Percentiles rank a stretch among this genome's conserved stretches.
phyloP scores from a whole-genome alignment of 2,329 filamentous ascomycete species.

The Elsinoe perseae region DNA sequence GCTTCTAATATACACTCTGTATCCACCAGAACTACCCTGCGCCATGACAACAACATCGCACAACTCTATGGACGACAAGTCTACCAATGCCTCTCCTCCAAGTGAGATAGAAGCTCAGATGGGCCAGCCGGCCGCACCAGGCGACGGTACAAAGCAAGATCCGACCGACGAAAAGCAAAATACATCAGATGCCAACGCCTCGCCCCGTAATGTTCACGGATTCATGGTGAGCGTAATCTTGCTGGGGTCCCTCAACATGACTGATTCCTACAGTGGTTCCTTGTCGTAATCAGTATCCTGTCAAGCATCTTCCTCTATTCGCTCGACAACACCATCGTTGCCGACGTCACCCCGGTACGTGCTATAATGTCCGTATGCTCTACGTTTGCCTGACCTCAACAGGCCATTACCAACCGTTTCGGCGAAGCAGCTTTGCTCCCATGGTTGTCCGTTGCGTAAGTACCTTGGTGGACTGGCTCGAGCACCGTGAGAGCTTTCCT shows the following conservation, averaged over 20 bases:
- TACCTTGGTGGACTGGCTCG: background rate
- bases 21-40: too few relatives aligned
- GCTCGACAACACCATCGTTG: conserved; percentile 17
- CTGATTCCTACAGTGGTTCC: background rate
- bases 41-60: too few relatives aligned
- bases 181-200: background rate
- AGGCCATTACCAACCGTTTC: background rate
- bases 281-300: background rate
- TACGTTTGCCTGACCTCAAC: background rate
- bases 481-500: background rate
- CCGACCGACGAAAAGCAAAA: background rate
- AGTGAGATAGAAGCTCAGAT: background rate
- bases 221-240: conserved; percentile 1
- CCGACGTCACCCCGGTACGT: background rate
- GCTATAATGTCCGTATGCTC: background rate
- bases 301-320: background rate
- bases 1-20: too few relatives aligned
- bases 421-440: background rate
- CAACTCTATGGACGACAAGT: too few relatives aligned
- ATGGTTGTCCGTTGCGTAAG: conserved; percentile 11
- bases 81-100: too few relatives aligned
- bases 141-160: background rate
- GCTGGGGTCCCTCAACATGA: too few relatives aligned
- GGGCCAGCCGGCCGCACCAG: background rate
- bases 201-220: background rate